Base-by-base conservation (phyloP, 2,329 filamentous ascomycete species). In the Ophiostoma quercus region DNA sequence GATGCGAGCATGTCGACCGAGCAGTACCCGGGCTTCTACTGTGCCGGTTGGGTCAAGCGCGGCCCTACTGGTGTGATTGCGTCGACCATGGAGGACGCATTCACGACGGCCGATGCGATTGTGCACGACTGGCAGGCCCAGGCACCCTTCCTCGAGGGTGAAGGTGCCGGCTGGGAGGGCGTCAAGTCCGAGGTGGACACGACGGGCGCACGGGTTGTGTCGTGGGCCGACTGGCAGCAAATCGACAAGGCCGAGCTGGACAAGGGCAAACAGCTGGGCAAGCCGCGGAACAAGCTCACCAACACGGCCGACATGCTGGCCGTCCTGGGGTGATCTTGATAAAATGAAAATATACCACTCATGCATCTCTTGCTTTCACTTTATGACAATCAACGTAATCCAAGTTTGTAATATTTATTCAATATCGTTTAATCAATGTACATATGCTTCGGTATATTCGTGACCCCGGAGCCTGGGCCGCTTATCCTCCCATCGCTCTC, bases 51-150 rank as follows among this genome's bases (percentile, higher is more conserved):
- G 95, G 93, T 97, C 11, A 98, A 98, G 81, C 87, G 90, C 47
- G 95, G 95, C 0, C 94, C 95, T 0, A 97, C 93, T 0, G 95
- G 95, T 2, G 94, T 98, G 3, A 99, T 99, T 77, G 94, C 94
- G 1, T 93, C 90, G 39, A 99, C 95, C 0, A 96, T 99, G 92
- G 87, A 90, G 71, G 95, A 99, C 78, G 94, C 95, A 0, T 99
- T 98, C 76, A 85, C 87, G 9, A 97, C 93, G 0, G 95, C 89
- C 0, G 94, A 97, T 77, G 88, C 90, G 2, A 91, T 99, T 72
- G 86, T 86, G 0, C 81, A 85, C n/a, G 95, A 99, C 76, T 94
- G 92, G 90, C 74, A 77, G 19, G 76, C 80, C 0, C 79, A 79
- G 1, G 75, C 74, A 1, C 72, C 76, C 0, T 86, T 87, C 69